phyloP scores from a whole-genome alignment of 148 eudicot species.

The Fagopyrum homotropicum region DNA sequence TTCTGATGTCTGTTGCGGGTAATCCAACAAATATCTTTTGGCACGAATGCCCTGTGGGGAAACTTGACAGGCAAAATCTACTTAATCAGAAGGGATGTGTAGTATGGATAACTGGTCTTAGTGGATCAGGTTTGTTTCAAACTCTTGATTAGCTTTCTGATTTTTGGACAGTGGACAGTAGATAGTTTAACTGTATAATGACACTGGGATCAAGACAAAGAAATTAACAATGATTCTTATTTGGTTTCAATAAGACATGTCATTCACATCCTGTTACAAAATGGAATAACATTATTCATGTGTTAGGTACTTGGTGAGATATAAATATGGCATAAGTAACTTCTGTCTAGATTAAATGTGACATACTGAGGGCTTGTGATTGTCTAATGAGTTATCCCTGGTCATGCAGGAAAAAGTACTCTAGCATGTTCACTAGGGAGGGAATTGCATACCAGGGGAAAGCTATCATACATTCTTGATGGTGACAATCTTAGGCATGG shows the following conservation, averaged over 20 bases:
- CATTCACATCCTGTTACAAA: neutral
- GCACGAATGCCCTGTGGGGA: conserved; percentile 79
- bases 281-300: neutral
- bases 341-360: neutral
- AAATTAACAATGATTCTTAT: neutral
- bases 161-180: neutral
- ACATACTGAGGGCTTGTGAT: neutral
- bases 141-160: neutral
- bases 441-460: conserved; percentile 75
- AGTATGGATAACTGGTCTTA: conserved; percentile 93
- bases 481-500: conserved; percentile 96
- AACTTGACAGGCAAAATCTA: conserved; percentile 64
- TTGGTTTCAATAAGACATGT: neutral
- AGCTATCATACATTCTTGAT: conserved; percentile 79
- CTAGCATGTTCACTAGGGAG: conserved; percentile 73
- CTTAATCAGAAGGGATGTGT: conserved; percentile 84
- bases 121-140: conserved; percentile 69
- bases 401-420: conserved; percentile 77
- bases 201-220: neutral
- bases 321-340: neutral
- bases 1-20: conserved; percentile 61
- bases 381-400: neutral
- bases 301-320: neutral
- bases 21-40: conserved; percentile 79
- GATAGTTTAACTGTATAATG: neutral